These are phyloP conservation scores for Litchi chinensis DNA, from an alignment of 345 rosid genomes.

Conservation along the genomic window DNA sequence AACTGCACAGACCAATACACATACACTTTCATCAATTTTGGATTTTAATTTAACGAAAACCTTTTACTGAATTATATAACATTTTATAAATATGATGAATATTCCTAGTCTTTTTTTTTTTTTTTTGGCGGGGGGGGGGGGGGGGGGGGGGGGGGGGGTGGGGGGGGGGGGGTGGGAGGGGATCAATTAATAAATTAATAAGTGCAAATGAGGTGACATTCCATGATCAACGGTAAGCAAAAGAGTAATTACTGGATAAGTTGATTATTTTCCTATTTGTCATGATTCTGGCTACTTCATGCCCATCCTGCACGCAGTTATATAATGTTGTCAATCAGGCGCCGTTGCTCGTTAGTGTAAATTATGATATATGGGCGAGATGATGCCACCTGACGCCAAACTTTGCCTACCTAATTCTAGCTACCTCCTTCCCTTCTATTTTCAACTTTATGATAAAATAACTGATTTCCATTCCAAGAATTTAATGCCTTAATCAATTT, in stretches of 20 bases:
- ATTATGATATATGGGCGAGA: not conserved
- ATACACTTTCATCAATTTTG: no score
- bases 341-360: not conserved
- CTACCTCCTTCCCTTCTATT: not conserved
- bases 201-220: no score
- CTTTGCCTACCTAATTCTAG: not conserved
- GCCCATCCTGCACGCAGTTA: not conserved
- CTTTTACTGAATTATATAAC: no score
- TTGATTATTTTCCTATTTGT: not conserved
- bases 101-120: no score
- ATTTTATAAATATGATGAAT: no score
- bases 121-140: no score
- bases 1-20: no score
- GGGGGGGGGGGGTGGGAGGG: no score
- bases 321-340: slow-evolving; percentile 17
- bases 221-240: not conserved
- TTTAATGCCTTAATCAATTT: not conserved
- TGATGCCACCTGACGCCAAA: not conserved
- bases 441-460: no score
- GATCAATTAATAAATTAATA: no score
- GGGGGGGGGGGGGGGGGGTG: no score
- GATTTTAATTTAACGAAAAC: no score
- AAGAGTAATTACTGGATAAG: not conserved
- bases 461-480: not conserved
- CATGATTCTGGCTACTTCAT: not conserved